Evolutionary conservation across 73 alveolate species (phyloP).

Genomic region (Vitrella brassicaformis): DNA sequence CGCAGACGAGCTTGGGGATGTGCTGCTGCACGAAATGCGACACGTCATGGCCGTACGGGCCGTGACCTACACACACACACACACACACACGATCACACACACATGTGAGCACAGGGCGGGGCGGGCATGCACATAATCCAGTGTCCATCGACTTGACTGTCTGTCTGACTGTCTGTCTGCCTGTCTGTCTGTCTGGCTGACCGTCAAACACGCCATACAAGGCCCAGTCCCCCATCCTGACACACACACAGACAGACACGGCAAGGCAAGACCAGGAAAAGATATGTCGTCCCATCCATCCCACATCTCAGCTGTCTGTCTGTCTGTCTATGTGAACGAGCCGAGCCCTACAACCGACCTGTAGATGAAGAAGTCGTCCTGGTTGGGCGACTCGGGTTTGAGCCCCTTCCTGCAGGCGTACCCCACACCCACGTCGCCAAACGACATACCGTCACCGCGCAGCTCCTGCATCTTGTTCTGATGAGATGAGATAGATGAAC

Average conservation of each 20-base stretch:
- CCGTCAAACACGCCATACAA: neutral
- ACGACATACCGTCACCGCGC: neutral
- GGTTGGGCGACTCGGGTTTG: neutral
- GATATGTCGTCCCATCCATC: too few relatives aligned
- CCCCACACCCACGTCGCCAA: neutral
- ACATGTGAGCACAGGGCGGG: neutral
- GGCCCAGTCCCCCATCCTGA: neutral
- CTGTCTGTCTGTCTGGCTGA: too few relatives aligned
- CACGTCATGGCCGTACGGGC: constrained; percentile 56
- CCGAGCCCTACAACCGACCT: too few relatives aligned
- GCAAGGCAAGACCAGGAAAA: neutral
- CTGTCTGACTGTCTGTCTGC: too few relatives aligned
- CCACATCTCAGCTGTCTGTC: neutral
- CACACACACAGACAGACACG: neutral
- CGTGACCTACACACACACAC: constrained; percentile 27
- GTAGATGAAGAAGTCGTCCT: neutral
- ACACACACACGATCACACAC: neutral
- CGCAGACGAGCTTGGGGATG: constrained; percentile 32
- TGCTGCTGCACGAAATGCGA: constrained; percentile 45
- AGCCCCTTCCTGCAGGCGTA: neutral
- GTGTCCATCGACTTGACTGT: too few relatives aligned
- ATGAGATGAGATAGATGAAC: neutral
- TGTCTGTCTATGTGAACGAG: neutral
- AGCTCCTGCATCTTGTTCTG: neutral
- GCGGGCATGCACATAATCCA: too few relatives aligned